Conservation (phyloP, 257 asterid genomes). For the Petrea volubilis region DNA sequence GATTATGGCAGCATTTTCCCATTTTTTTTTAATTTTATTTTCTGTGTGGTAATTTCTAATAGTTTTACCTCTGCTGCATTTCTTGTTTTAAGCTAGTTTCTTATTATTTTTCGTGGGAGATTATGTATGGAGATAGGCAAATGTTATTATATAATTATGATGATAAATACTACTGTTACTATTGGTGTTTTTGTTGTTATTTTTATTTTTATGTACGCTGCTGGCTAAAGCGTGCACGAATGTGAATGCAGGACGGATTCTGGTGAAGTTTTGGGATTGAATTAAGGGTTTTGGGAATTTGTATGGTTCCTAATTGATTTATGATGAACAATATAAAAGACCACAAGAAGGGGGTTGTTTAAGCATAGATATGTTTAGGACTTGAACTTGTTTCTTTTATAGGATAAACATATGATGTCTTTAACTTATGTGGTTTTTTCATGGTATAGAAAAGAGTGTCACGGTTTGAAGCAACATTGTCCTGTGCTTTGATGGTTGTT, state of each 20-base stretch:
- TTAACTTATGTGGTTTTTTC: background rate
- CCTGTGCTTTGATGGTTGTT: background rate
- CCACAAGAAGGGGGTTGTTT: background rate
- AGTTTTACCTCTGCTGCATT: background rate
- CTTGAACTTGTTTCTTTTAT: background rate
- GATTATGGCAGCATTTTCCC: background rate
- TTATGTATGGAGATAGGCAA: background rate
- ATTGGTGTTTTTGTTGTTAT: background rate
- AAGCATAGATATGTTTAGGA: background rate
- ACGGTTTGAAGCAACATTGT: background rate
- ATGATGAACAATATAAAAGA: background rate
- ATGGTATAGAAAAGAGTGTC: background rate
- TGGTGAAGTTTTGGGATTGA: constrained; percentile 6
- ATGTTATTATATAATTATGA: too few species aligned
- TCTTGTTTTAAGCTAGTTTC: background rate
- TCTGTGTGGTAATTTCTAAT: background rate
- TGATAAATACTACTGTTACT: too few species aligned
- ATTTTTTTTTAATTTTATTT: background rate
- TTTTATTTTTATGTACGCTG: background rate
- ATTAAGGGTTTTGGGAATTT: background rate
- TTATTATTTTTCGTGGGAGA: background rate
- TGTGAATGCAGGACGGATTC: constrained; percentile 8
- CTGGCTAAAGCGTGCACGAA: background rate
- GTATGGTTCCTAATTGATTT: background rate
- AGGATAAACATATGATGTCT: background rate